phyloP scores from a whole-genome alignment of 2,329 filamentous ascomycete species.

The Pestalotiopsis sp. region DNA sequence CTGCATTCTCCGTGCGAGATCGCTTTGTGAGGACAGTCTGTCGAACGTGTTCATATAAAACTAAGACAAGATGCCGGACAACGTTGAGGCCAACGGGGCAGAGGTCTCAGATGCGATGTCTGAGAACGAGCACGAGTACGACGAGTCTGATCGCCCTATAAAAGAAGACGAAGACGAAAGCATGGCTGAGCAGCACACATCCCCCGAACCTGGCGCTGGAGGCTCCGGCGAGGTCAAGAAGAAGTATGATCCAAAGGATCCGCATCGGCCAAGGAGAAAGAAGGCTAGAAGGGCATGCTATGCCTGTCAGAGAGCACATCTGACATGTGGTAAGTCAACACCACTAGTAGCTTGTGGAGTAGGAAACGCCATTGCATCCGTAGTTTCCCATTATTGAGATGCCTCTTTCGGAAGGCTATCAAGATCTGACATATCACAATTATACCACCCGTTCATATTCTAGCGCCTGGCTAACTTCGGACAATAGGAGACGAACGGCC shows the following conservation, averaged over 20 bases:
- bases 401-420: not conserved
- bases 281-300: conserved; percentile 95
- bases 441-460: conserved; percentile 16
- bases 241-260: conserved; percentile 85
- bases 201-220: conserved; percentile 46
- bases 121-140: conserved; percentile 61
- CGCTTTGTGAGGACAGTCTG: not conserved
- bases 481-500: conserved; percentile 86
- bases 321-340: conserved; percentile 88
- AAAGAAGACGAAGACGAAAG: conserved; percentile 55
- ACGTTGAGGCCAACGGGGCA: conserved; percentile 54
- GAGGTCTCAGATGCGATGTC: conserved; percentile 63
- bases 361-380: not conserved
- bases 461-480: conserved; percentile 32
- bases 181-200: conserved; percentile 51
- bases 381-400: not conserved
- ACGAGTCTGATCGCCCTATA: conserved; percentile 45
- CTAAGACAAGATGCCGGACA: conserved; percentile 58
- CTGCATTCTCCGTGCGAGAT: conserved; percentile 7
- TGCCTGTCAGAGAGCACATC: conserved; percentile 94
- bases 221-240: conserved; percentile 60
- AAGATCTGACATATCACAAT: not conserved
- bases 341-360: not conserved
- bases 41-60: conserved; percentile 48
- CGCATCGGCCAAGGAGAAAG: conserved; percentile 85